phyloP scores from a whole-genome alignment of 2,329 filamentous ascomycete genomes.

The Xylariales sp. region DNA sequence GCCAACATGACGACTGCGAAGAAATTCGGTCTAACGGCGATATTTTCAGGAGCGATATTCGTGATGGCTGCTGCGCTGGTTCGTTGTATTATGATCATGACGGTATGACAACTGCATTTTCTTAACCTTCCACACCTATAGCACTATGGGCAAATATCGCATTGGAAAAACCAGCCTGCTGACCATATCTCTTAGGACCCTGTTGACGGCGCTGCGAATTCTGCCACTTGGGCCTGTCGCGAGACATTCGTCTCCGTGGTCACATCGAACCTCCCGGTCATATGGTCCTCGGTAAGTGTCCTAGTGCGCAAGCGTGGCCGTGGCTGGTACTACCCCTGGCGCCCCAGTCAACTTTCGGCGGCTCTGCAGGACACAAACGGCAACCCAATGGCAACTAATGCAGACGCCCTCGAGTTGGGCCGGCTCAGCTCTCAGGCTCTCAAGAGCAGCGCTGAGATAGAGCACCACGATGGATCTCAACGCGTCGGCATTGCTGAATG shows the following conservation, averaged over 20 bases:
- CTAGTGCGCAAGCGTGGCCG: background rate
- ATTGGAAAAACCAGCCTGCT: no score
- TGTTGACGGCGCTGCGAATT: slow-evolving; percentile 3
- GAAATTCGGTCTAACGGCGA: slow-evolving; percentile 2
- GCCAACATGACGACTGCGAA: slow-evolving; percentile 2
- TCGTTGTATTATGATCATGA: slow-evolving; percentile 7
- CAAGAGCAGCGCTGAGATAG: background rate
- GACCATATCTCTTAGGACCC: slow-evolving; percentile 3
- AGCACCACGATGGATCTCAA: no score
- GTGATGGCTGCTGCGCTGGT: slow-evolving; percentile 8
- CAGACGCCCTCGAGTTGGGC: background rate
- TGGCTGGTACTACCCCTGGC: background rate
- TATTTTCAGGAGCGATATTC: slow-evolving; percentile 8
- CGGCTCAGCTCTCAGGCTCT: background rate
- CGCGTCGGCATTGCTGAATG: no score
- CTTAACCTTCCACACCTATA: no score
- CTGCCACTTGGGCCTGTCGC: slow-evolving; percentile 7
- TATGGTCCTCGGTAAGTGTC: slow-evolving; percentile 1
- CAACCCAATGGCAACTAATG: no score
- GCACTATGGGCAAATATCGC: no score
- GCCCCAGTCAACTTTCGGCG: background rate
- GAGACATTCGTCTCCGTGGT: slow-evolving; percentile 9
- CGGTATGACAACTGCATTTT: slow-evolving; percentile 1
- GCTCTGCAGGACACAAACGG: no score
- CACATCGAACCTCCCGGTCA: slow-evolving; percentile 8